Evolutionary conservation across 441 rosid species (phyloP).

Genomic region (Eruca vesicaria): DNA sequence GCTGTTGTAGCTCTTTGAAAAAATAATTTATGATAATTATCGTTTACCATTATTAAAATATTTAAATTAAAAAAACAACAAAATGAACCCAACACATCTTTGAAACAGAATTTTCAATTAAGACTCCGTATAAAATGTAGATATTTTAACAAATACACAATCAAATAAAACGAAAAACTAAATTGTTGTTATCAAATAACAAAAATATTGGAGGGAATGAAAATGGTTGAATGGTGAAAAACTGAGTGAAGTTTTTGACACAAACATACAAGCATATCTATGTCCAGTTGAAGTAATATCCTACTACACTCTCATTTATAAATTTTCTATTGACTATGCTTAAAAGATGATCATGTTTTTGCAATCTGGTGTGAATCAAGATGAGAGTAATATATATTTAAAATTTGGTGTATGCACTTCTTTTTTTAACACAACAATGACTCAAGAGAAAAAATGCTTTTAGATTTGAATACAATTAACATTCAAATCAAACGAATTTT

Average conservation of each 20-base stretch:
- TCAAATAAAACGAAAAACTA: background rate
- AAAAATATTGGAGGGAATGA: background rate
- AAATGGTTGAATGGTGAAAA: background rate
- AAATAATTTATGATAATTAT: too few relatives aligned
- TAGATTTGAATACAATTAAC: too few relatives aligned
- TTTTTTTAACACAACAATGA: too few relatives aligned
- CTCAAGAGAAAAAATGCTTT: too few relatives aligned
- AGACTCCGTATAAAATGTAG: background rate
- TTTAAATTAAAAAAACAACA: background rate
- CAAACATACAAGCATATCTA: background rate
- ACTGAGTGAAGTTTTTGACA: background rate
- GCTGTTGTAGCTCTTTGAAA: too few relatives aligned
- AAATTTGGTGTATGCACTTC: too few relatives aligned
- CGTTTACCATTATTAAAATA: too few relatives aligned
- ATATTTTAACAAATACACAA: background rate
- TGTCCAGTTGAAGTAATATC: background rate
- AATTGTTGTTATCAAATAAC: background rate
- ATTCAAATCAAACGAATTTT: too few relatives aligned
- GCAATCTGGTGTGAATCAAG: too few relatives aligned
- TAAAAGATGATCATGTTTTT: too few relatives aligned
- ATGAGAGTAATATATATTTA: too few relatives aligned
- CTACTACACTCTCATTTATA: background rate
- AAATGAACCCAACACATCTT: background rate
- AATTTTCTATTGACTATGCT: background rate
- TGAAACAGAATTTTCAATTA: background rate